Evolutionary conservation across 2,329 filamentous ascomycete genomes (phyloP), one percentile per base, ranked within the genome.

Genomic region (Curvularia eragrostidis): DNA sequence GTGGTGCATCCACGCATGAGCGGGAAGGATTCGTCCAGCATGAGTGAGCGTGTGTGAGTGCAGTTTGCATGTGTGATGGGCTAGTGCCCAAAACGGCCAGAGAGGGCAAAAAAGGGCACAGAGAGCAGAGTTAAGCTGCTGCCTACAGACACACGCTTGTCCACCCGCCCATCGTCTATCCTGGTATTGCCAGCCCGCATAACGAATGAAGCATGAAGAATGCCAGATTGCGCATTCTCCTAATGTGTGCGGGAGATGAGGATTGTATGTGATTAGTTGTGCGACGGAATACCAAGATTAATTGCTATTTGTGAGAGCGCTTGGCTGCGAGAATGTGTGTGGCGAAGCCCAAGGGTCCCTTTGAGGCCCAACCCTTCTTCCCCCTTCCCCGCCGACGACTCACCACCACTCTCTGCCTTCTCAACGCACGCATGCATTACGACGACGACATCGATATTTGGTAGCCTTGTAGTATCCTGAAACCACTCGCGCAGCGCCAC

Each of bases 221-320:
- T 42, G 13, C 19, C 12, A 42, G 39, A 42, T 42, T 24, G 39
- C 39, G 21, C 21, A 42, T 42, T 24, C n/a, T 12, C 19, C 6
- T n/a, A 5, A n/a, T 36, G 39, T 9, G 3, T n/a, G 39, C 24
- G 12, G 39, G 39, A 42, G 41, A 48, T 39, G 32, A 36, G 32
- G 15, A 36, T 15, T 49, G 48, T 32, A 39, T 49, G 21, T 42
- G 39, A 42, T 42, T 42, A 24, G 34, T 41, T 54, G 52, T 49
- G 52, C 24, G n/a, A 41, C 42, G n/a, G 30, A 49, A 21, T 24
- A 42, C 42, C 41, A 46, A 49, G 39, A 42, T 42, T 24, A 42
- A 48, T 28, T 54, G 52, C 36, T 54, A 43, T 54, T 54, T 54
- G 30, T 36, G 39, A 42, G 18, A 5, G 19, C 39, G 21, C 39